A percentile compares a stretch with the other conserved stretches of the same genome.
phyloP scores from a whole-genome alignment of 1,139 yeast species.

The Yamadazyma kanchanaburiensis region DNA sequence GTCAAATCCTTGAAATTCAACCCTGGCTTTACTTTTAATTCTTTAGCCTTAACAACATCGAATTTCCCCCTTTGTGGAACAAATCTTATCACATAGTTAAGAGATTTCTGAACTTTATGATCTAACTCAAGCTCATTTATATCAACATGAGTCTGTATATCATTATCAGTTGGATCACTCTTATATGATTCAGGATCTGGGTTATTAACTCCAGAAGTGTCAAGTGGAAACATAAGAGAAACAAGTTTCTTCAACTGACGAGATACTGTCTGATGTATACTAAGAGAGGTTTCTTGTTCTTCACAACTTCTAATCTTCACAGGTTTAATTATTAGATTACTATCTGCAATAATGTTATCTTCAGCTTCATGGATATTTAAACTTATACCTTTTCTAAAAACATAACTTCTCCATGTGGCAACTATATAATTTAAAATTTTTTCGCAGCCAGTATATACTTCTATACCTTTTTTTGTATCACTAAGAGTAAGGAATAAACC shows the following conservation, averaged over 20 bases:
- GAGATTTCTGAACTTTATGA: conserved; percentile 23
- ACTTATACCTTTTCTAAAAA: conserved; percentile 75
- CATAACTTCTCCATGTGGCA: conserved; percentile 84
- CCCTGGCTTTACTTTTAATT: conserved; percentile 70
- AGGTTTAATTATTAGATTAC: conserved; percentile 51
- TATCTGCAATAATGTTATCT: conserved; percentile 44
- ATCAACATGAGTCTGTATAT: conserved; percentile 40
- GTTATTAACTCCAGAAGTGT: conserved; percentile 33
- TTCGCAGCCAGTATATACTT: conserved; percentile 34
- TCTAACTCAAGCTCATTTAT: conserved; percentile 9
- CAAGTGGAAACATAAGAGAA: conserved; percentile 50
- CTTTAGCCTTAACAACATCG: conserved; percentile 59
- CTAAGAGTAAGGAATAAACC: conserved; percentile 84
- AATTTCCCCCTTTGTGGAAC: conserved; percentile 78
- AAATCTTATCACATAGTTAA: conserved; percentile 62
- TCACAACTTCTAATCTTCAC: conserved; percentile 27
- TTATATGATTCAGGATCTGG: conserved; percentile 38
- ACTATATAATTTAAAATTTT: conserved; percentile 51
- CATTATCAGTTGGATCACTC: conserved; percentile 37
- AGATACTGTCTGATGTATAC: conserved; percentile 1
- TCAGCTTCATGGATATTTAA: conserved; percentile 42
- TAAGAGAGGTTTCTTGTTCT: neutral
- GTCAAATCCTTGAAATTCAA: conserved; percentile 55
- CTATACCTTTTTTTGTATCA: conserved; percentile 59
- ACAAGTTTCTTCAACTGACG: conserved; percentile 29